Conservation (phyloP, 192 early-diverging fungal species). For the Rhizophagus prolifer region DNA sequence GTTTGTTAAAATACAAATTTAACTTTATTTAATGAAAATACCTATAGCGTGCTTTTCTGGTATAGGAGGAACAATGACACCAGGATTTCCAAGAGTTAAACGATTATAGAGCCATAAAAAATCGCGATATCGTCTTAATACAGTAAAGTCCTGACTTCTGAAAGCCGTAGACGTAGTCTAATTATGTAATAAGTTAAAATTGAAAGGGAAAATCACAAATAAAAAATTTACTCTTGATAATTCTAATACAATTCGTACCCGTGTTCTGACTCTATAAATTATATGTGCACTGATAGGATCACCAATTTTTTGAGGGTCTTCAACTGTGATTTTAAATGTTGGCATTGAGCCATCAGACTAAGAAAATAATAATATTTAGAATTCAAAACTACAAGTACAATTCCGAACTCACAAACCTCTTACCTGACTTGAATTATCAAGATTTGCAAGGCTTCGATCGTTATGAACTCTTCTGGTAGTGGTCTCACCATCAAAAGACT, state of each 20-base stretch:
- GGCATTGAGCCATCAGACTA: conserved; percentile 38
- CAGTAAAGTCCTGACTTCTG: conserved; percentile 72
- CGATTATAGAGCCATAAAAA: conserved; percentile 93
- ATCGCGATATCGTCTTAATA: conserved; percentile 87
- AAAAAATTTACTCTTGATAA: neutral
- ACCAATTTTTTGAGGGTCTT: conserved; percentile 88
- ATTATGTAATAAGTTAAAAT: neutral
- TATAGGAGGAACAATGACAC: conserved; percentile 88
- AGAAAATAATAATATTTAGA: no score
- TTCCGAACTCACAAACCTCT: neutral
- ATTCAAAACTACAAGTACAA: neutral
- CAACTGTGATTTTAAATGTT: conserved; percentile 66
- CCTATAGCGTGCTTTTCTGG: conserved; percentile 93
- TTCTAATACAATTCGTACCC: conserved; percentile 39
- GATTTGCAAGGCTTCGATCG: neutral
- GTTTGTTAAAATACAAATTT: neutral
- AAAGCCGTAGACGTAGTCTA: conserved; percentile 79
- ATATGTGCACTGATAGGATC: conserved; percentile 85
- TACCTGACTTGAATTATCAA: neutral
- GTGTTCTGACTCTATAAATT: conserved; percentile 83
- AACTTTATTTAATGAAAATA: conserved; percentile 22
- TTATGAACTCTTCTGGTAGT: neutral
- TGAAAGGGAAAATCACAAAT: no score
- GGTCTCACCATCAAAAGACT: neutral
- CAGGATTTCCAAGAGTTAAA: conserved; percentile 74